Base-by-base conservation (phyloP, 306 rosid genomes). In the Fagus sylvatica region DNA sequence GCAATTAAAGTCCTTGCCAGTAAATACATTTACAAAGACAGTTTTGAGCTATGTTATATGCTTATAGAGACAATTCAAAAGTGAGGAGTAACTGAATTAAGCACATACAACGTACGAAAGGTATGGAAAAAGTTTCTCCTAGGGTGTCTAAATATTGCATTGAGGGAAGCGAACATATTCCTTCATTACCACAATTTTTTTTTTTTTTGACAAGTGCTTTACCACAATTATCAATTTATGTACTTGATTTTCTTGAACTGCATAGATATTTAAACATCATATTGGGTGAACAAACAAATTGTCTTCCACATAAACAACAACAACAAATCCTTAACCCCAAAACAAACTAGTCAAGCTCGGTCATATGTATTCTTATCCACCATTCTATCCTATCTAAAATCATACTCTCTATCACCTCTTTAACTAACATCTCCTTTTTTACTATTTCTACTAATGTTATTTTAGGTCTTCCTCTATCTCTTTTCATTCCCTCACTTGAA, bases 1-100 rank as follows among this genome's bases (percentile, higher is more conserved):
- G 79, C 85, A 88, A 71, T 76, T 81, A 87, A 67, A 79, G 71
- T 57, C 74, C 84, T 80, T 43, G 78, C 12, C 61, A 41, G 77
- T 48, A 55, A 62, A 79, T 75, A 70, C 56, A 69, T 65, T 33
- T 37, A 7, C 46, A 64, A 10, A 41, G 68, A 28, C 37, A 53
- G 5, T n/a, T 4, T 54, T 39, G 62, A 43, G 32, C 32, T 15
- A 16, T 5, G 34, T 16, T 78, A 32, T 13, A 32, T 48, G 17
- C 49, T 43, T 7, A 43, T 43, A 22, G 28, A 22, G 41, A 7
- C 49, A 41, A 16, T 19, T 43, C 2, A 37, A 67, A 32, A 11
- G 10, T 16, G 0, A 8, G 54, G 33, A 72, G 33, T 4, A 61
- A 60, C 28, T 33, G 55, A 30, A 40, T 16, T 49, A 15, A 28